Conservation (phyloP, 805 yeast genomes). For the Komagataella kurtzmanii region DNA sequence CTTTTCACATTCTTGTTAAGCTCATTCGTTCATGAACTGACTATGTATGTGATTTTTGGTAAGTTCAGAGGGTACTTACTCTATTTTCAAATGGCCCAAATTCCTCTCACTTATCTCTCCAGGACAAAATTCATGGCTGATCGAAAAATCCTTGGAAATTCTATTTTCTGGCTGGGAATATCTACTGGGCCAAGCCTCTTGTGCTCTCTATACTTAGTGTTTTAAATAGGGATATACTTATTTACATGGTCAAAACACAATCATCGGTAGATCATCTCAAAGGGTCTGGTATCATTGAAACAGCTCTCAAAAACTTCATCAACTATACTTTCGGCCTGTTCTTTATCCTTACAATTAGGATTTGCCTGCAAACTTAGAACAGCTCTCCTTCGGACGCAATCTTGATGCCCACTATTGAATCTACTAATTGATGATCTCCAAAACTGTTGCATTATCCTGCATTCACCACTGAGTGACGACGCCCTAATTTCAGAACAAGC, state of each 20-base stretch:
- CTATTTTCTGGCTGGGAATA: conserved; percentile 85
- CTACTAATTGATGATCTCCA: conserved; percentile 28
- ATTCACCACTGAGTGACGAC: conserved; percentile 85
- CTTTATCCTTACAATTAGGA: conserved; percentile 63
- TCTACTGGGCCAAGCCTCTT: conserved; percentile 81
- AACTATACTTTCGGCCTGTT: conserved; percentile 69
- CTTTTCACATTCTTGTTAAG: conserved; percentile 69
- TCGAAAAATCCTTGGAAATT: conserved; percentile 55
- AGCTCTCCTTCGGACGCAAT: conserved; percentile 84
- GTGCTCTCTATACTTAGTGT: conserved; percentile 72
- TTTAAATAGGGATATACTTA: conserved; percentile 20
- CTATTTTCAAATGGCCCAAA: conserved; percentile 72
- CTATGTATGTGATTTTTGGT: conserved; percentile 81
- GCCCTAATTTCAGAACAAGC: conserved; percentile 97
- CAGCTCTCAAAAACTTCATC: conserved; percentile 87
- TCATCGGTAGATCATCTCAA: conserved; percentile 76
- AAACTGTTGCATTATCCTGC: conserved; percentile 81
- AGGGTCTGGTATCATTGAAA: conserved; percentile 90
- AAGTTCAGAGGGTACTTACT: conserved; percentile 72
- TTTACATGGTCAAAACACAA: not conserved
- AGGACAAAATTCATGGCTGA: conserved; percentile 43
- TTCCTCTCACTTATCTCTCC: conserved; percentile 62
- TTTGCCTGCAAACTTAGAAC: conserved; percentile 72
- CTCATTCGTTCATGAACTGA: conserved; percentile 76
- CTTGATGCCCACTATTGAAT: conserved; percentile 76